Base-by-base conservation (phyloP, 225 moss, liverwort and hornwort species). In the Ulota crispa region DNA sequence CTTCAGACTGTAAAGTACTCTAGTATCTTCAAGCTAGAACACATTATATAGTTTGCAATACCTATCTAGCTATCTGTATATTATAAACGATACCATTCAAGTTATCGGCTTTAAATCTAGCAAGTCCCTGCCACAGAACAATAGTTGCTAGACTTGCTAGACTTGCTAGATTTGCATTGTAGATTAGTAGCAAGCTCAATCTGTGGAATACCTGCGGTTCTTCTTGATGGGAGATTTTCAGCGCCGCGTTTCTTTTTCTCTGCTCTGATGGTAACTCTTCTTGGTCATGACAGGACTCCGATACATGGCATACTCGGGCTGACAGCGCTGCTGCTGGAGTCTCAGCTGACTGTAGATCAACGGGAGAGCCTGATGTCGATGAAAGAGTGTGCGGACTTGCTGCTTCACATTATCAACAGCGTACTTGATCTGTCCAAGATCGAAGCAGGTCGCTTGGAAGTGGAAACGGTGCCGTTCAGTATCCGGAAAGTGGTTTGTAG, bases 251-350 rank as follows among this genome's bases (percentile, higher is more conserved):
- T 62, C 50, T 76, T 47, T n/a, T 82, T 36, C 20, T 75, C 27
- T 34, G 60, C 61, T 76, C 50, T 60, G 28, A 60, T 43, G n/a
- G 57, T 59, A 47, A 42, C 41, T 36, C 56, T 63, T 64, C 16
- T 74, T 74, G 62, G 57, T 67, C 57, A 19, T 81, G 74, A 70
- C 82, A 95, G 95, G 87, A 95, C 95, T 86, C 95, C 95, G 21
- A 95, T 95, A 55, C 95, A 92, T 87, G 95, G 95, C 34, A 95
- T 95, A 53, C 80, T 95, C 32, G 95, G 95, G 56, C 66, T 95
- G 83, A 93, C 95, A 47, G 86, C 90, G 39, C 78, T 95, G 76
- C 76, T 93, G 28, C 86, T 92, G 60, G 93, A 95, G 76, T 88
- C 90, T 53, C 77, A 90, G 30, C 84, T 95, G 56, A 85, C 85